Base-by-base conservation (phyloP, 179 eudicot species). In the Dionaea muscipula region DNA sequence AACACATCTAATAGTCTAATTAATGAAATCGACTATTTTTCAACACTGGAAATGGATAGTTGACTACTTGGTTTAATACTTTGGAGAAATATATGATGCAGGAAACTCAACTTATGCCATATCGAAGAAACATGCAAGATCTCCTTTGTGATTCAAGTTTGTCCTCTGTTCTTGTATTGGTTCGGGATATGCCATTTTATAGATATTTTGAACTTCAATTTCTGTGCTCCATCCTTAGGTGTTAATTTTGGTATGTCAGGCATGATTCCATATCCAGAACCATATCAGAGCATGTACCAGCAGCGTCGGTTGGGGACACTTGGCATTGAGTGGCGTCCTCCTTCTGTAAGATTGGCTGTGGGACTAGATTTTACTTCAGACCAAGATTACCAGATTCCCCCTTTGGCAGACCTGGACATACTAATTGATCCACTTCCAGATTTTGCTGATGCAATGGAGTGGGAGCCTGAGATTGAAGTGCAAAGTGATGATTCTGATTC, bases 241-340 rank as follows among this genome's bases (percentile, higher is more conserved):
- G 25, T 47, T 47, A 13, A 47, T 48, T 48, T 57, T 67, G 62
- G 61, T 57, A 52, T 72, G 38, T 26, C 61, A 90, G 97, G 81
- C 64, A 81, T 90, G 90, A 90, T 90, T 64, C 97, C 97, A 41
- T 90, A 90, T 66, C 87, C 93, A n/a, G 97, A 90, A 64, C 97
- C 97, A 38, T 90, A 83, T 60, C 97, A 90, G 62, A 90, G 90
- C 69, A 76, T 72, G 85, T 90, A 72, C 64, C 97, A 90, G 72
- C 70, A 60, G 60, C 75, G 95, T n/a, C 85, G 97, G 47, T 64
- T 86, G 47, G 97, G 95, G 62, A 81, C 79, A 56, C 68, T 86
- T 60, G 95, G 97, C 17, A 75, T 80, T 15, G 97, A 90, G 68
- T 90, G 97, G 97, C 81, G 81, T 25, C 97, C 95, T n/a, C 73